Percentiles rank a stretch among this genome's conserved stretches.
Conservation (phyloP, 768 basidiomycete genomes). For the Paxillus involutus region DNA sequence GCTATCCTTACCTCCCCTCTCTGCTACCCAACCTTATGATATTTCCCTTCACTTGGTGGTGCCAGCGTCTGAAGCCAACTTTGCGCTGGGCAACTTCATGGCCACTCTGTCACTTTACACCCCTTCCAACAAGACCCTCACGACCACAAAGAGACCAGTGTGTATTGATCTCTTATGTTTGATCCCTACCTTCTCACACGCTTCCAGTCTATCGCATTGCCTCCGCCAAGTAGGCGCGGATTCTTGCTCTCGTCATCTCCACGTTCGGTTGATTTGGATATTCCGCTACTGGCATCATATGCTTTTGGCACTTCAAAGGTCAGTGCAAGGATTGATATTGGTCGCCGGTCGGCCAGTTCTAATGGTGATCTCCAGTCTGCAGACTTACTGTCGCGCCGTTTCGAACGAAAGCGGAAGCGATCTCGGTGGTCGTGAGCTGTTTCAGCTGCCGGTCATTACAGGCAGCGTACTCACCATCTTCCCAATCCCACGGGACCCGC, state of each 20-base stretch:
- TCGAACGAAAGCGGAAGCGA: constrained; percentile 59
- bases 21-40: constrained; percentile 69
- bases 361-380: constrained; percentile 9
- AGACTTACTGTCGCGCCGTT: constrained; percentile 57
- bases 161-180: constrained; percentile 24
- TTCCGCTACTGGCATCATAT: constrained; percentile 61
- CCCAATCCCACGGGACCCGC: constrained; percentile 65
- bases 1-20: constrained; percentile 48
- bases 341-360: constrained; percentile 40
- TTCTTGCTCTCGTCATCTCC: constrained; percentile 41
- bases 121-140: constrained; percentile 61
- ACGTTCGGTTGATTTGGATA: constrained; percentile 43
- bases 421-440: constrained; percentile 36
- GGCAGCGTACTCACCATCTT: constrained; percentile 48
- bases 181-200: constrained; percentile 9
- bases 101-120: constrained; percentile 59
- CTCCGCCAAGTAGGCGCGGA: constrained; percentile 31
- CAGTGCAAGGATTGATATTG: constrained; percentile 66
- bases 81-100: constrained; percentile 86
- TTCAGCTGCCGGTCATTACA: background rate
- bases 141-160: constrained; percentile 63
- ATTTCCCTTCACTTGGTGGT: constrained; percentile 65
- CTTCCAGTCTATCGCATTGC: constrained; percentile 58
- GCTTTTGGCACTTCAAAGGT: constrained; percentile 46
- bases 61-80: constrained; percentile 66